Evolutionary conservation across 805 yeast species (phyloP).

Genomic region (Starmera caribaea): DNA sequence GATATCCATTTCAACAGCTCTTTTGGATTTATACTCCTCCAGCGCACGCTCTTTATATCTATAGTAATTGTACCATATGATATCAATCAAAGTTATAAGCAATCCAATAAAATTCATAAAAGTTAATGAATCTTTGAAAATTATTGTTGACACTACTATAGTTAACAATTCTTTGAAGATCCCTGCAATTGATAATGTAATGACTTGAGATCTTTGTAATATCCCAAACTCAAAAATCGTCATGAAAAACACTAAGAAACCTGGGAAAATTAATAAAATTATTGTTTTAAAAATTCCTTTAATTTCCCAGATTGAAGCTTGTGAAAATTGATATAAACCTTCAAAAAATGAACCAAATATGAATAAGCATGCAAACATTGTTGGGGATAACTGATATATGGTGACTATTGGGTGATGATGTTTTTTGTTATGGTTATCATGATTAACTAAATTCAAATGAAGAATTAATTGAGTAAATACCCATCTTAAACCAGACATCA

Average conservation of each 20-base stretch:
- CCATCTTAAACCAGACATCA: slow-evolving; percentile 90
- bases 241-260: slow-evolving; percentile 80
- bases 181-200: slow-evolving; percentile 85
- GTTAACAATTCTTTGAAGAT: slow-evolving; percentile 88
- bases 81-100: slow-evolving; percentile 64
- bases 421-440: slow-evolving; percentile 2
- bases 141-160: slow-evolving; percentile 51
- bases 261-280: slow-evolving; percentile 64
- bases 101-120: slow-evolving; percentile 66
- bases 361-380: slow-evolving; percentile 60
- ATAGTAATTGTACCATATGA: slow-evolving; percentile 72
- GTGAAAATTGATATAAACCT: slow-evolving; percentile 45
- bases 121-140: slow-evolving; percentile 68
- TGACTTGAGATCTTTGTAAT: slow-evolving; percentile 69
- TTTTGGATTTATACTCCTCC: no score
- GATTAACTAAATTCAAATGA: slow-evolving; percentile 41
- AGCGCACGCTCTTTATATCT: slow-evolving; percentile 25
- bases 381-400: slow-evolving; percentile 75
- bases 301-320: slow-evolving; percentile 54
- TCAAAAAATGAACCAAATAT: slow-evolving; percentile 60
- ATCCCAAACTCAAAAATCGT: slow-evolving; percentile 82
- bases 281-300: slow-evolving; percentile 49
- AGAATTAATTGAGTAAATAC: slow-evolving; percentile 82
- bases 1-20: background rate
- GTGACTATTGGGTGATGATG: slow-evolving; percentile 71